Base-by-base conservation (phyloP, 352 stramenopile genomes). In the Aphanomyces stellatus region DNA sequence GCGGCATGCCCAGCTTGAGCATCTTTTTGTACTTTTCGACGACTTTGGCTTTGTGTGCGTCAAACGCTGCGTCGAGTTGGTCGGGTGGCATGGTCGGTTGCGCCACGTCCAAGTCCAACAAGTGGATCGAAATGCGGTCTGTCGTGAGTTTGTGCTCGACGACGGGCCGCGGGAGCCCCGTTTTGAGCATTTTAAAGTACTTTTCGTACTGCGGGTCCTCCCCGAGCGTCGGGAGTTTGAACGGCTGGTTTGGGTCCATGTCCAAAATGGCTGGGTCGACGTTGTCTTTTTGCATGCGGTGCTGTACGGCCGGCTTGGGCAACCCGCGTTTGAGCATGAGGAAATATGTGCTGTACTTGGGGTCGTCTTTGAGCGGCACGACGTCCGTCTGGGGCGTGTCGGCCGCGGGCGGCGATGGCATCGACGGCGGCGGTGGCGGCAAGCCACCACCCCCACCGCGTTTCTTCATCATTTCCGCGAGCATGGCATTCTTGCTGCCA, bases 281-380 rank as follows among this genome's bases (percentile, higher is more conserved):
- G 19, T 81, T 80, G 6, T 76, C 81, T 74, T 90, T 82, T 19
- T 74, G 72, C 85, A 94, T 94, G 68, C 91, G 92, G 62, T 94
- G 85, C 72, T 94, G 81, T 1, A 94, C 85, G n/a, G 81, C 84
- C 30, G 79, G 79, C 33, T 80, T 81, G 2, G 85, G 78, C 11
- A 92, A 73, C 1, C 85, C 85, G 64, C 90, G 78, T 4, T 83
- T 80, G 51, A 94, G 74, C 85, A 92, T 94, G 60, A 86, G 74
- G 60, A 94, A 92, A 63, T 90, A 94, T 70, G 92, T 90, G 25
- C 76, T 73, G 65, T 90, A 92, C 71, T 90, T 92, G 5, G 60
- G 60, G 27, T 67, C n/a, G 19, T 67, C 60, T 40, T 33, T 49
- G 3, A 67, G 25, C 11, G 60, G 60, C 2, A 67, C 41, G n/a